Percentiles rank a stretch among this genome's conserved stretches.
Evolutionary conservation across 2,329 filamentous ascomycete species (phyloP).

Genomic region (Alternaria triticina): DNA sequence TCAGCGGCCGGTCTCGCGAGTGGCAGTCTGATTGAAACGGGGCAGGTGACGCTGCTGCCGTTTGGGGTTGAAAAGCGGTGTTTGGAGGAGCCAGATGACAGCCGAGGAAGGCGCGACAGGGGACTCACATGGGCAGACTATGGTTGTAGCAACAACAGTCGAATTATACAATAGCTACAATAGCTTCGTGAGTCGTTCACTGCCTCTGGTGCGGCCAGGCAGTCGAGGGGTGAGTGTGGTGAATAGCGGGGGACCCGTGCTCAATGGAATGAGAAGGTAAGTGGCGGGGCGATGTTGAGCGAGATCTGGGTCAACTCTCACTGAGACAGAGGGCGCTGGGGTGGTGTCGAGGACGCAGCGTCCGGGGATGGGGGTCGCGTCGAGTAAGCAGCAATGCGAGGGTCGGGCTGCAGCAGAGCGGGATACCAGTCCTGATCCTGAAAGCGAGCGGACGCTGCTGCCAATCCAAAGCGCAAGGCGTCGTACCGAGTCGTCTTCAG

Average conservation of each 20-base stretch:
- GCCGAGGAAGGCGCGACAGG: conserved; percentile 1
- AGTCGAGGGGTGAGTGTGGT: conserved; percentile 20
- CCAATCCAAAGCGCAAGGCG: conserved; percentile 19
- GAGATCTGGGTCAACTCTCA: not conserved
- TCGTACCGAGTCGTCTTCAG: conserved; percentile 11
- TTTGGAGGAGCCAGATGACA: not conserved
- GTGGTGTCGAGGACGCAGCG: conserved; percentile 8
- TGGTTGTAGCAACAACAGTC: conserved; percentile 24
- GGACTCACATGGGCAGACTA: conserved; percentile 34
- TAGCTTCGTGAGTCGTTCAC: conserved; percentile 13
- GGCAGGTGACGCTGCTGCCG: conserved; percentile 1
- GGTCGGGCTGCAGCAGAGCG: conserved; percentile 17
- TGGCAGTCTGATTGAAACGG: not conserved
- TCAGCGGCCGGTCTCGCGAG: conserved; percentile 15
- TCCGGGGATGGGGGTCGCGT: conserved; percentile 11
- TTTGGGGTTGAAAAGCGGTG: not conserved
- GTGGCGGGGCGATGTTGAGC: conserved; percentile 3
- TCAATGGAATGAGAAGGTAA: conserved; percentile 15
- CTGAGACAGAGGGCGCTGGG: not conserved
- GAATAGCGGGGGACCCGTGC: conserved; percentile 38
- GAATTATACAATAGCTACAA: conserved; percentile 15
- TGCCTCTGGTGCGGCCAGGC: conserved; percentile 15
- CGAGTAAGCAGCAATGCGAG: conserved; percentile 23
- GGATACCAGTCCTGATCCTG: conserved; percentile 13
- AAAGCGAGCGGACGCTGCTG: conserved; percentile 14